Base-by-base conservation (phyloP, 768 basidiomycete species). In the Suillus subluteus region DNA sequence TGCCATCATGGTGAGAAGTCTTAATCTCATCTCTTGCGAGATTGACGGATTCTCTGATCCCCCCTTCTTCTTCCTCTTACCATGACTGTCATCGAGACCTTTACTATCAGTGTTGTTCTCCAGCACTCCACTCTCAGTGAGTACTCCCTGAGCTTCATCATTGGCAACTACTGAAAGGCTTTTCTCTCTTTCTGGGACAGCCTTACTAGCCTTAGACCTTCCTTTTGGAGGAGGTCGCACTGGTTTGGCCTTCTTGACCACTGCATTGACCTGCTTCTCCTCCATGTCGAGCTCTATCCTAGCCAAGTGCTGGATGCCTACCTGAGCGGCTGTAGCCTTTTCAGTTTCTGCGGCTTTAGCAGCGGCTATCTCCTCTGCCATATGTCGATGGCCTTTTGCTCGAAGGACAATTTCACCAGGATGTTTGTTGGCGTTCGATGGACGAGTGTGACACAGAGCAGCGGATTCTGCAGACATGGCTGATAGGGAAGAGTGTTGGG, bases 361-460 rank as follows among this genome's bases (percentile, higher is more conserved):
- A 35, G 13, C 61, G n/a, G 66, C 61, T 18, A 66, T 67, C 59
- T 69, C 46, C 6, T 40, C 63, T 61, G 66, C 54, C 18, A 63
- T 67, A 55, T 54, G 13, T 62, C 37, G 23, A 6, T 63, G 64
- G 3, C 13, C 44, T 58, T 35, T 30, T 52, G 54, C 54, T 15
- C 43, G 13, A 35, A 64, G 41, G 18, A 67, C 15, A 16, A 66
- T 66, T 1, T 59, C 5, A 21, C 63, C 68, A 16, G 68, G 68
- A 21, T 59, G 66, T 11, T 63, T 56, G 30, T 44, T 59, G 0
- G 26, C 52, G 37, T 69, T 69, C 18, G 44, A 26, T 12, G 58
- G 30, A 16, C 43, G 40, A 23, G 63, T 65, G 40, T 23, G 55
- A 37, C 13, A 40, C 8, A 3, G 38, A 62, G 23, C 48, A 52